Evolutionary conservation across 805 yeast genomes (phyloP).

Genomic region (Yarrowia sp.): DNA sequence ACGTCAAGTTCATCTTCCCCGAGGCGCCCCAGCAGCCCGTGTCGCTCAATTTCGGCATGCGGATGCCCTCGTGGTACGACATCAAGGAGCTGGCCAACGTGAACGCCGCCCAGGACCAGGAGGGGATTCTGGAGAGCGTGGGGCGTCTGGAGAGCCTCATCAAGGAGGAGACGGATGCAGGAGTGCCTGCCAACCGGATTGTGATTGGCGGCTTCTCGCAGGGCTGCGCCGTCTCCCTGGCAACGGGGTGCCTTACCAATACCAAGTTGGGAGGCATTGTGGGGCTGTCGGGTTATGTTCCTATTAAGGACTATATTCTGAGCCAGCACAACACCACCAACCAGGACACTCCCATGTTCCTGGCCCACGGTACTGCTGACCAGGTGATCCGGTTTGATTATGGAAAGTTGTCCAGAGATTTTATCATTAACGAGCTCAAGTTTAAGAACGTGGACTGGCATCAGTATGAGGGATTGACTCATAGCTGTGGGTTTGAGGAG

Average conservation of each 20-base stretch:
- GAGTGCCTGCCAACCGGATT: slow-evolving; percentile 58
- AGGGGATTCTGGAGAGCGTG: slow-evolving; percentile 51
- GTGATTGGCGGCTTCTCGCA: slow-evolving; percentile 96
- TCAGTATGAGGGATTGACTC: slow-evolving; percentile 68
- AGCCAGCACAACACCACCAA: slow-evolving; percentile 53
- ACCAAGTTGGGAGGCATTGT: slow-evolving; percentile 79
- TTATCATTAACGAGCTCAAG: slow-evolving; percentile 58
- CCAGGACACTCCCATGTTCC: slow-evolving; percentile 74
- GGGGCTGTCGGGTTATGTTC: slow-evolving; percentile 77
- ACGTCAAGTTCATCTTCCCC: slow-evolving; percentile 82
- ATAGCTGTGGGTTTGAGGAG: slow-evolving; percentile 72
- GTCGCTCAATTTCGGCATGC: slow-evolving; percentile 67
- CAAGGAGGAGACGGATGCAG: slow-evolving; percentile 48
- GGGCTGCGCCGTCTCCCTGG: slow-evolving; percentile 81
- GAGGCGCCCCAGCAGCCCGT: slow-evolving; percentile 81
- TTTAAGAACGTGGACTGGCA: slow-evolving; percentile 56
- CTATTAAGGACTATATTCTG: slow-evolving; percentile 44
- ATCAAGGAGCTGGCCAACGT: slow-evolving; percentile 55
- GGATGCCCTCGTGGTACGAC: slow-evolving; percentile 90
- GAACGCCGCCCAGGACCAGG: slow-evolving; percentile 48
- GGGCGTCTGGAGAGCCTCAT: slow-evolving; percentile 47
- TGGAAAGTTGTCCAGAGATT: slow-evolving; percentile 55
- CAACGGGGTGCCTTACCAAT: slow-evolving; percentile 45
- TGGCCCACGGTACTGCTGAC: slow-evolving; percentile 87
- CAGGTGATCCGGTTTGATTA: slow-evolving; percentile 60